A percentile compares a stretch with the other conserved stretches of the same genome.
phyloP scores from a whole-genome alignment of 2,329 filamentous ascomycete genomes.

The Pyrenophora seminiperda region DNA sequence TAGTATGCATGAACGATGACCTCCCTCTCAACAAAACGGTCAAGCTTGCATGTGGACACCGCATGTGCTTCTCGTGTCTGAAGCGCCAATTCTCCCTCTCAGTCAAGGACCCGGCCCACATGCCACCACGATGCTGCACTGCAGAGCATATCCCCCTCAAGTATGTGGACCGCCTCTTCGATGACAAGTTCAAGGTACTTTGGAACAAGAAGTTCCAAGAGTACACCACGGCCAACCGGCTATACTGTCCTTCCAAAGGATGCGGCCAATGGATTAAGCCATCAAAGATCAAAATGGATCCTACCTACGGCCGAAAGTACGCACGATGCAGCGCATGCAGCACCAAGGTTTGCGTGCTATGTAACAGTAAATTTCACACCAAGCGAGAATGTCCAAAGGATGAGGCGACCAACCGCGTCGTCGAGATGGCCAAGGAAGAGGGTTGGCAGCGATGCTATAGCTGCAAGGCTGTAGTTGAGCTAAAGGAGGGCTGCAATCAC shows the following conservation, averaged over 20 bases:
- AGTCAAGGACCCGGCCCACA: slow-evolving; percentile 75
- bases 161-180: slow-evolving; percentile 77
- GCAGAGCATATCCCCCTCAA: slow-evolving; percentile 73
- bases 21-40: slow-evolving; percentile 67
- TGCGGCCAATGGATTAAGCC: slow-evolving; percentile 85
- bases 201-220: slow-evolving; percentile 85
- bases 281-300: slow-evolving; percentile 64
- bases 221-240: slow-evolving; percentile 72
- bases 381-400: slow-evolving; percentile 72
- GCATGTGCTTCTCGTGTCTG: slow-evolving; percentile 79
- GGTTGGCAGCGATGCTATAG: slow-evolving; percentile 78
- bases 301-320: slow-evolving; percentile 60
- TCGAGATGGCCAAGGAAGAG: slow-evolving; percentile 67
- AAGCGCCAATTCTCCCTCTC: slow-evolving; percentile 76
- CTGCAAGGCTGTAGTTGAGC: slow-evolving; percentile 75
- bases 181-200: slow-evolving; percentile 71
- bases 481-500: slow-evolving; percentile 84
- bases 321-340: slow-evolving; percentile 74
- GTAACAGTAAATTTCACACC: slow-evolving; percentile 74
- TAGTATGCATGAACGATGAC: slow-evolving; percentile 72
- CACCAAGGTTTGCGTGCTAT: slow-evolving; percentile 74
- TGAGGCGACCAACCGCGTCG: slow-evolving; percentile 66
- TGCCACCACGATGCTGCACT: slow-evolving; percentile 85
- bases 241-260: slow-evolving; percentile 74
- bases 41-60: slow-evolving; percentile 77